Evolutionary conservation across 345 rosid genomes (phyloP).

Genomic region (Alliaria petiolata): DNA sequence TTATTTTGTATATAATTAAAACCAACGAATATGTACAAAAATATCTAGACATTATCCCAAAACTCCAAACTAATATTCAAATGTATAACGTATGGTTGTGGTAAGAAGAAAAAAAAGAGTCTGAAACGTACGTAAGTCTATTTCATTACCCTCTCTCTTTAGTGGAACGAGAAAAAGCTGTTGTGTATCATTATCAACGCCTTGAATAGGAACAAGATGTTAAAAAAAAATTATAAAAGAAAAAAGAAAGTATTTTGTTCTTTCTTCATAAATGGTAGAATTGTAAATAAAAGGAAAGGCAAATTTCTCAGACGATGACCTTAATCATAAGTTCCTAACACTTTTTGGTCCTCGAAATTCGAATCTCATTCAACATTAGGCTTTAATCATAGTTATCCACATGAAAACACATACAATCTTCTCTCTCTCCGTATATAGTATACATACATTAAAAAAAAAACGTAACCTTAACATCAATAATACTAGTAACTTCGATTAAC

Average conservation of each 20-base stretch:
- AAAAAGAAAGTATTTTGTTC: neutral
- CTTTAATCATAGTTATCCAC: constrained; percentile 31
- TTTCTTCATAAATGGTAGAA: constrained; percentile 17
- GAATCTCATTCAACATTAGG: constrained; percentile 9
- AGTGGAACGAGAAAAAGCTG: constrained; percentile 45
- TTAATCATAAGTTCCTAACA: constrained; percentile 37
- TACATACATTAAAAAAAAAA: neutral
- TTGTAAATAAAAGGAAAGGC: constrained; percentile 25
- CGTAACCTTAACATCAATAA: neutral
- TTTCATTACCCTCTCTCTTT: constrained; percentile 21
- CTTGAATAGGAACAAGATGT: constrained; percentile 14
- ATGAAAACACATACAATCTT: constrained; percentile 11
- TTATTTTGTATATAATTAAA: neutral
- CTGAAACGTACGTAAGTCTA: constrained; percentile 21
- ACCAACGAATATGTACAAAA: constrained; percentile 17
- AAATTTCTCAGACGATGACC: constrained; percentile 28
- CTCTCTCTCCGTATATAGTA: neutral
- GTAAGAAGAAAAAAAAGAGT: constrained; percentile 20
- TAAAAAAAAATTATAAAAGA: neutral
- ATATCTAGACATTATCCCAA: constrained; percentile 15
- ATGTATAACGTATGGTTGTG: constrained; percentile 31
- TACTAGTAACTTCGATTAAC: neutral
- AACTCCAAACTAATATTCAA: constrained; percentile 12
- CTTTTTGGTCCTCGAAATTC: constrained; percentile 5
- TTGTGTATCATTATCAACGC: constrained; percentile 45